Base-by-base conservation (phyloP, 371 early-diverging fungal genomes). In the Mortierella sp. region DNA sequence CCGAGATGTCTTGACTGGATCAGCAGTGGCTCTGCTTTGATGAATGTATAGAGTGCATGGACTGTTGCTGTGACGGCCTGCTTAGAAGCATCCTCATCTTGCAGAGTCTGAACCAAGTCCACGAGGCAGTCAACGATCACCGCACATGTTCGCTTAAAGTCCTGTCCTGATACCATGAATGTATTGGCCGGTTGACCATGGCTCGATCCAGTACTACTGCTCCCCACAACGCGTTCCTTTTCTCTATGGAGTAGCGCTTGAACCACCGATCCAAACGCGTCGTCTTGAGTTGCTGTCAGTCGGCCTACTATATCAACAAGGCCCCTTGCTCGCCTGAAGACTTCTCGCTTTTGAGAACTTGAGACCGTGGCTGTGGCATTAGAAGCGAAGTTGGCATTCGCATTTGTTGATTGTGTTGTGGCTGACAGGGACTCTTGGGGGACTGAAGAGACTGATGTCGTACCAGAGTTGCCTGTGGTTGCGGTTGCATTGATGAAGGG, bases 91-190 rank as follows among this genome's bases (percentile, higher is more conserved):
- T 72, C 83, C 29, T 82, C 80, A 30, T 90, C 90, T 37, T 92
- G 90, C 7, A 90, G 70, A 2, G 67, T 48, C 37, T 90, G 81
- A 67, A 90, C 61, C 37, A 85, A 85, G 47, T 92, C 89, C 63
- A 93, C 90, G 1, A 93, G 84, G 21, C 88, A 86, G 68, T 91
- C 91, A 18, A 91, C 87, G 52, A 93, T 86, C 72, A 90, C 88
- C 55, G 87, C 85, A 45, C 86, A 88, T 6, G 86, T 74, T 45
- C 80, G 84, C 26, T 84, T 70, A 37, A 86, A 81, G 64, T 82
- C 81, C 9, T 68, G 61, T 7, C 25, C 48, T 1, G 62, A 51
- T 3, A 57, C 28, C 43, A 60, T 61, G 29, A 59, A 63, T 7
- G 44, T 4, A 14, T 44, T n/a, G 3, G 3, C 37, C 37, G 37